Base-by-base conservation (phyloP, 148 eudicot species). In the Polygonum maritimum region DNA sequence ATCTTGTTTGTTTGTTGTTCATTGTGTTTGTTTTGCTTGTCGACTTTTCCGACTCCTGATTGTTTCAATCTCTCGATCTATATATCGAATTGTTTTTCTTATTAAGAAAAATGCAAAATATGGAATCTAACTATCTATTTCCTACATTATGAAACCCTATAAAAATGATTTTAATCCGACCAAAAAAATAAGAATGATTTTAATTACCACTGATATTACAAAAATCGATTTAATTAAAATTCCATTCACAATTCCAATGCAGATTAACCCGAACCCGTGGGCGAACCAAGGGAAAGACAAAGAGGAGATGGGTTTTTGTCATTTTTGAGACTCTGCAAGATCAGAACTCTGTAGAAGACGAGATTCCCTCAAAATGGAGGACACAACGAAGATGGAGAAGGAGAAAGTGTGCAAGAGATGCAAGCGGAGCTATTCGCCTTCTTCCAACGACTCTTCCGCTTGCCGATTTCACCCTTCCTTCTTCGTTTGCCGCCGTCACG, bases 401-500 rank as follows among this genome's bases (percentile, higher is more conserved):
- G 77, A 67, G 58, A 82, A 39, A 26, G 75, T 88, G 36, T 94
- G 98, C 85, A 94, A 82, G 79, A 83, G 95, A 75, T 94, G 98
- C 84, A 94, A 90, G 83, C 22, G 48, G 22, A 78, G 51, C 13
- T 94, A 79, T 74, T 73, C 38, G 8, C 77, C 86, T 16, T 85
- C 87, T 10, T 84, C 89, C 45, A 92, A 92, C 81, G 49, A 72
- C 80, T n/a, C 88, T 22, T 74, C 84, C 48, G 86, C 98, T 22
- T 92, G 98, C 85, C 93, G 87, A 2, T 94, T 86, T 82, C 98
- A 94, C 73, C 93, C 89, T 73, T 94, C 97, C 47, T 90, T 91
- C 87, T 94, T 91, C 77, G 97, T 94, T 57, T 94, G 97, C 57
- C 98, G 98, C 47, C 98, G 98, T 78, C 98, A 94, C 82, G 98